phyloP scores from a whole-genome alignment of 768 basidiomycete species.

The Tricholoma furcatifolium region DNA sequence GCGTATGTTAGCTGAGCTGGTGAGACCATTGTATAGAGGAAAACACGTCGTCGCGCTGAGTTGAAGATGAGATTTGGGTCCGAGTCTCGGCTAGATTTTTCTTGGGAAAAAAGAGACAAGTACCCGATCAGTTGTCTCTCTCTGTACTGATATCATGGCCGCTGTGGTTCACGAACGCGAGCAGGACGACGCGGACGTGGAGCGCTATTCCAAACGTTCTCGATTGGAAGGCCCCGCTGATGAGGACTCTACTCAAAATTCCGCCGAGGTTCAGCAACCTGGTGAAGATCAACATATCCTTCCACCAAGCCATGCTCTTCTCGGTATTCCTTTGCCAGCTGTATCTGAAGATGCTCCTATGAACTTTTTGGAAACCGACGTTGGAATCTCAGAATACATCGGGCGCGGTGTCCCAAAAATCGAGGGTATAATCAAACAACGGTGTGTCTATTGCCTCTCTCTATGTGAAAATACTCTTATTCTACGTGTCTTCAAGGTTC shows the following conservation, averaged over 20 bases:
- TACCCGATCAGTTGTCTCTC: conserved; percentile 7
- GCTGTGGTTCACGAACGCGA: conserved; percentile 50
- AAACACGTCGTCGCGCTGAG: neutral
- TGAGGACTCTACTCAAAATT: conserved; percentile 5
- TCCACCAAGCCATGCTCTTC: conserved; percentile 73
- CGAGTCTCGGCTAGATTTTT: conserved; percentile 15
- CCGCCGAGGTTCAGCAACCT: conserved; percentile 1
- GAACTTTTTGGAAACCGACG: conserved; percentile 74
- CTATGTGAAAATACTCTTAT: neutral
- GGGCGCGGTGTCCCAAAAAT: conserved; percentile 67
- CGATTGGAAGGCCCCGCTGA: conserved; percentile 32
- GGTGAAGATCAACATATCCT: conserved; percentile 39
- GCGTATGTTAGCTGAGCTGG: conserved; percentile 55
- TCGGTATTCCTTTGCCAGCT: conserved; percentile 56
- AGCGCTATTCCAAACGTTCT: conserved; percentile 43
- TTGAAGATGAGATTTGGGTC: conserved; percentile 18
- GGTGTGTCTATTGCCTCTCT: conserved; percentile 46
- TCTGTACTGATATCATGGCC: conserved; percentile 26
- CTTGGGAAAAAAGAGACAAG: conserved; percentile 5
- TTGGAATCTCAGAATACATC: conserved; percentile 90
- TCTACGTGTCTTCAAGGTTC: conserved; percentile 54
- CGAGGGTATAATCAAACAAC: conserved; percentile 94
- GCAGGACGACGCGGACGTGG: conserved; percentile 41
- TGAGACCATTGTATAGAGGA: conserved; percentile 26
- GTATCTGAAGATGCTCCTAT: conserved; percentile 48